A percentile compares a stretch with the other conserved stretches of the same genome.
Conservation (phyloP, 106 monocot genomes). For the Acanthochlamys bracteata region DNA sequence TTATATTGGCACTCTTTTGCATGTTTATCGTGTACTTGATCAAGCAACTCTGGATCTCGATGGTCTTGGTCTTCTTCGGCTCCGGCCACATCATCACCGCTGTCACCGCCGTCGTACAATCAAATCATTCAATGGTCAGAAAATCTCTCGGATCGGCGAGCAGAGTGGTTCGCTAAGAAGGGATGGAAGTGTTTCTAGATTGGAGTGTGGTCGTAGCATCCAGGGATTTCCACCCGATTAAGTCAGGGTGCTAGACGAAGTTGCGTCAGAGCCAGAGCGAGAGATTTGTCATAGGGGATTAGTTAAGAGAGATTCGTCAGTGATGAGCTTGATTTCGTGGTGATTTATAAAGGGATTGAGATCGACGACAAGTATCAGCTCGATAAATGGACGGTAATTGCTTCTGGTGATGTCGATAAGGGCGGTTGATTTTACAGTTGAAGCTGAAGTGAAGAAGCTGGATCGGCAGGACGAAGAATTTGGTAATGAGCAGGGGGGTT, state of each 20-base stretch:
- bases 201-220: not conserved
- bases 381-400: not conserved
- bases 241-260: not conserved
- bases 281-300: not conserved
- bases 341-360: conserved; percentile 30
- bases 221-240: not conserved
- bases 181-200: not conserved
- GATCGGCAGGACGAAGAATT: not conserved
- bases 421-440: not conserved
- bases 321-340: conserved; percentile 17
- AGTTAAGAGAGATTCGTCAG: not conserved
- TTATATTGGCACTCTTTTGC: too few relatives aligned
- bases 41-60: too few relatives aligned
- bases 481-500: not conserved
- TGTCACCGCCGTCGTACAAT: not conserved
- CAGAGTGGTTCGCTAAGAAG: not conserved
- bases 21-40: too few relatives aligned
- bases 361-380: not conserved
- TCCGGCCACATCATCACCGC: conserved; percentile 19
- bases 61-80: too few relatives aligned
- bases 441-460: not conserved
- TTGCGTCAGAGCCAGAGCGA: not conserved
- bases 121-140: not conserved
- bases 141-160: not conserved
- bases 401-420: not conserved